Percentiles rank a stretch among this genome's conserved stretches.
phyloP scores from a whole-genome alignment of 805 yeast species.

The Hanseniaspora lachancei region DNA sequence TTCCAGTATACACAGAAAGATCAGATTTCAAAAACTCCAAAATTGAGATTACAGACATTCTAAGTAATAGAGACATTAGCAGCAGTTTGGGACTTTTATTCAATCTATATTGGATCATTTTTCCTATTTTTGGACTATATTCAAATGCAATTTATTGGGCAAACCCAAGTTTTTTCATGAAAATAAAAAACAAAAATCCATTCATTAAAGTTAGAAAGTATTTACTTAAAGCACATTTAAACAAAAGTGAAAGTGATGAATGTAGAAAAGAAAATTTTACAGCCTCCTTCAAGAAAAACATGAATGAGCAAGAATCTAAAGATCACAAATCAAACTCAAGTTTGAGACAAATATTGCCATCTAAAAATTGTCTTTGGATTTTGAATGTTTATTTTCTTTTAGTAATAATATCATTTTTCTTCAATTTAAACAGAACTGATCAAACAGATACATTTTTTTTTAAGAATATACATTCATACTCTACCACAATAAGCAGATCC shows the following conservation, averaged over 20 bases:
- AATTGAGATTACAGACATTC: constrained; percentile 22
- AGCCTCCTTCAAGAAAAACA: background rate
- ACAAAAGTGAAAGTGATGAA: constrained; percentile 6
- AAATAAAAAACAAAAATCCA: constrained; percentile 17
- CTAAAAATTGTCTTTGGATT: background rate
- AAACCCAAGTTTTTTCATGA: constrained; percentile 23
- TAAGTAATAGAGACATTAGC: constrained; percentile 23
- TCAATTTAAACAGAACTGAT: background rate
- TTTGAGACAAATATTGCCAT: background rate
- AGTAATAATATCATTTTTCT: background rate
- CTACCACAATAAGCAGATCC: constrained; percentile 16
- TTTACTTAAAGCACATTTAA: constrained; percentile 25
- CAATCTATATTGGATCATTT: constrained; percentile 26
- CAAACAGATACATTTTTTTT: constrained; percentile 1
- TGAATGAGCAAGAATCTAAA: background rate
- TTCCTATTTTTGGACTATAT: constrained; percentile 20
- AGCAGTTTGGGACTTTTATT: constrained; percentile 24
- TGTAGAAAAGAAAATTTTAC: background rate
- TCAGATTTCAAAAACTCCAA: constrained; percentile 20
- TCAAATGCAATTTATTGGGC: constrained; percentile 28
- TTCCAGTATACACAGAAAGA: constrained; percentile 23
- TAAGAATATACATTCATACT: constrained; percentile 14
- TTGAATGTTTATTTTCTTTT: constrained; percentile 15
- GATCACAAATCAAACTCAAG: background rate
- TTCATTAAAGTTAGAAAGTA: constrained; percentile 26